phyloP scores from a whole-genome alignment of 2,329 filamentous ascomycete species.

The Thielaviopsis populi region DNA sequence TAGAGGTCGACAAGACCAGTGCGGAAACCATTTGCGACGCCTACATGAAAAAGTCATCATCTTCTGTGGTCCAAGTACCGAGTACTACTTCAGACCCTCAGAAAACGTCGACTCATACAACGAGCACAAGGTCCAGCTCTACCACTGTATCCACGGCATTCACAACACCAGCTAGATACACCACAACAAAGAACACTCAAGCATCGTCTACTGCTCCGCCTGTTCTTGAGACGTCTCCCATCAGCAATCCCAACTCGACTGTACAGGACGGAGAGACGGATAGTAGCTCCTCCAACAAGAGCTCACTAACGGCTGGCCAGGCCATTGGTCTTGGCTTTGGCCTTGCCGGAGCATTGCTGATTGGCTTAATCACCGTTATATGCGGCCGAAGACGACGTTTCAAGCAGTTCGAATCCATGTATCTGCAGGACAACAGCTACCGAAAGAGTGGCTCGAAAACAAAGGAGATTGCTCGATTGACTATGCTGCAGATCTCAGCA shows the following conservation, averaged over 20 bases:
- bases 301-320: constrained; percentile 28
- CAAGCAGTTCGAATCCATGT: constrained; percentile 24
- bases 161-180: constrained; percentile 8
- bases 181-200: constrained; percentile 6
- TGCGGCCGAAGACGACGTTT: constrained; percentile 30
- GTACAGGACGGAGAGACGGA: constrained; percentile 15
- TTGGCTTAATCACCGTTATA: constrained; percentile 35
- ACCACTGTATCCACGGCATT: constrained; percentile 9
- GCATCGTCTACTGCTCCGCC: not conserved
- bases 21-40: constrained; percentile 4
- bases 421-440: constrained; percentile 26
- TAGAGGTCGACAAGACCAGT: constrained; percentile 3
- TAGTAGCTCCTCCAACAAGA: constrained; percentile 14
- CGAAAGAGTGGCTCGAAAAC: constrained; percentile 19
- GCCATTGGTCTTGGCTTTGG: constrained; percentile 46
- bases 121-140: not conserved
- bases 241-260: constrained; percentile 16
- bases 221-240: not conserved
- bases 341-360: constrained; percentile 32
- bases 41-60: not conserved
- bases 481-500: constrained; percentile 29
- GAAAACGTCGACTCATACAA: not conserved
- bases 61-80: not conserved
- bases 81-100: not conserved
- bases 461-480: constrained; percentile 22